phyloP scores from a whole-genome alignment of 2,329 filamentous ascomycete genomes.

The Xylariales sp. region DNA sequence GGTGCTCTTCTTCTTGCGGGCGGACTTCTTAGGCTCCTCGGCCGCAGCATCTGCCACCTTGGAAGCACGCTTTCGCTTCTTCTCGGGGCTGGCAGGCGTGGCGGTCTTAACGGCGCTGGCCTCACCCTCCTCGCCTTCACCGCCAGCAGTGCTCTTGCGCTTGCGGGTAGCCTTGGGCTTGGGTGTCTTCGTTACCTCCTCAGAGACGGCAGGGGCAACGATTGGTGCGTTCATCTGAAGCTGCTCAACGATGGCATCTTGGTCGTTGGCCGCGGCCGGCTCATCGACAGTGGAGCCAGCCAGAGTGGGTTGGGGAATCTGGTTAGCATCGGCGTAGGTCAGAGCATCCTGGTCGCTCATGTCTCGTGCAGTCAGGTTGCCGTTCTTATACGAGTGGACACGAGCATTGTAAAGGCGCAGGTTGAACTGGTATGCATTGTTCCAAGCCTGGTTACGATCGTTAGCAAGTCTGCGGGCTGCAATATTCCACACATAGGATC shows the following conservation, averaged over 20 bases:
- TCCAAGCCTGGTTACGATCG: conserved; percentile 47
- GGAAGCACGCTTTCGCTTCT: conserved; percentile 58
- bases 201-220: conserved; percentile 26
- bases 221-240: conserved; percentile 37
- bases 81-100: conserved; percentile 51
- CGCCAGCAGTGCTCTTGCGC: conserved; percentile 49
- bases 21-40: conserved; percentile 58
- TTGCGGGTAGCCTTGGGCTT: conserved; percentile 51
- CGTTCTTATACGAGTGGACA: conserved; percentile 60
- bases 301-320: conserved; percentile 48
- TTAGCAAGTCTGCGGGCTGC: not conserved
- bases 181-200: conserved; percentile 50
- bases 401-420: conserved; percentile 62
- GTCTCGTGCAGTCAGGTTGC: conserved; percentile 53
- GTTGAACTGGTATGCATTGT: conserved; percentile 64
- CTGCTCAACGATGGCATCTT: conserved; percentile 56
- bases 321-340: conserved; percentile 54
- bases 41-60: conserved; percentile 48
- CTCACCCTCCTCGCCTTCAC: conserved; percentile 37
- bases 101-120: conserved; percentile 29
- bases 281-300: conserved; percentile 5
- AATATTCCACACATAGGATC: not conserved
- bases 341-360: conserved; percentile 59
- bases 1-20: conserved; percentile 50
- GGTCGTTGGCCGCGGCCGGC: conserved; percentile 41